These are phyloP conservation scores for Fusarium ramigenum DNA, from an alignment of 2,329 filamentous ascomycete species.

Conservation along the genomic window DNA sequence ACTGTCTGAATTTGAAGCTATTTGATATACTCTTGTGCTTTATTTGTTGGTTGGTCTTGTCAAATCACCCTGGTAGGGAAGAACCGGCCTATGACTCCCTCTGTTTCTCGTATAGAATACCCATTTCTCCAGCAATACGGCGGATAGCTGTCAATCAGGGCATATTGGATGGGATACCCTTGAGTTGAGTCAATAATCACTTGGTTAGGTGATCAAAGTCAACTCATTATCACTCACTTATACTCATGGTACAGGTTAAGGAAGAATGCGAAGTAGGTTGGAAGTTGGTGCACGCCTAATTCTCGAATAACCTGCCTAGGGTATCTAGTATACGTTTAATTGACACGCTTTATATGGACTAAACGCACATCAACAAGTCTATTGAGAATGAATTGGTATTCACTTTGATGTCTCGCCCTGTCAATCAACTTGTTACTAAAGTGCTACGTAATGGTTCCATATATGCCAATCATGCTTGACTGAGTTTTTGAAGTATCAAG, in stretches of 20 bases:
- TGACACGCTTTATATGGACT: neutral
- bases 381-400: neutral
- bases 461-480: neutral
- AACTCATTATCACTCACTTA: neutral
- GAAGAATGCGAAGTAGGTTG: neutral
- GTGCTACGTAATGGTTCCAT: neutral
- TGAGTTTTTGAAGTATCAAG: neutral
- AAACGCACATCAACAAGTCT: neutral
- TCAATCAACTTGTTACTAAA: neutral
- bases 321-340: neutral
- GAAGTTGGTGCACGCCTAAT: neutral
- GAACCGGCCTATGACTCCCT: neutral
- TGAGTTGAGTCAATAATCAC: neutral
- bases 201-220: neutral
- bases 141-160: neutral
- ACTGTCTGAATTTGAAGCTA: neutral
- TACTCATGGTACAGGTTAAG: neutral
- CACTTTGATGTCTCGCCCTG: neutral
- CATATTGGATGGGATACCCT: neutral
- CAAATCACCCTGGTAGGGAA: neutral
- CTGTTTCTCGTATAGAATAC: neutral
- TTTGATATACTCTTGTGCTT: neutral
- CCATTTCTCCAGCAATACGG: neutral
- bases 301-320: neutral
- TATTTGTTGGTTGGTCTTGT: neutral